Base-by-base conservation (phyloP, 2,329 filamentous ascomycete genomes). In the Aspergillus fumigatiaffinis region DNA sequence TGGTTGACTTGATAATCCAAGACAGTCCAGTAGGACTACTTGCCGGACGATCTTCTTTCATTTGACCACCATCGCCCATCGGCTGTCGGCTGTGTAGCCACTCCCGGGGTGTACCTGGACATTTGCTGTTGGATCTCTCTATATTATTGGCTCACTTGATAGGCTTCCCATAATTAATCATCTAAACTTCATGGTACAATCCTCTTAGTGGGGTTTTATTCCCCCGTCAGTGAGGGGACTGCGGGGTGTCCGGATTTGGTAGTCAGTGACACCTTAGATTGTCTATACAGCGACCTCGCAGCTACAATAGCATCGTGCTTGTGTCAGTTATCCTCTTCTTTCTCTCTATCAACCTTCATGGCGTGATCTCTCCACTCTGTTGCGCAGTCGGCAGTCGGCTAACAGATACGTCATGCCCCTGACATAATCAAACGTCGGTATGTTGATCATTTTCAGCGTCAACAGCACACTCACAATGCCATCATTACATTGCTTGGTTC, bases 61-160 rank as follows among this genome's bases (percentile, higher is more conserved):
- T 35, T 1, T 38, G 32, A 38, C 32, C 2, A n/a, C 32, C 14
- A 28, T 56, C 60, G 60, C 50, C 59, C 51, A 20, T 64, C 62
- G 62, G 58, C 60, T 50, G 50, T 63, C 58, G 58, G 58, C 56
- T 61, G 38, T 52, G 35, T 17, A 54, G 48, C 29, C 57, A 23
- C 20, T 17, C 4, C 8, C 25, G 28, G 2, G n/a, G 14, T 26
- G 9, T 46, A 20, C 20, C 10, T 9, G 21, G n/a, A 46, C 21
- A 51, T 35, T 51, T 14, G 28, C 28, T 12, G 3, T 29, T 12
- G 28, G 9, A 29, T 1, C 10, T 29, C 1, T 9, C 10, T 29
- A 12, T 29, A 12, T 29, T 29, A 38, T 38, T 38, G 32, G 32
- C 32, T 38, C 32, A 17, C 2, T 38, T 3, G 32, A 35, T 12